Evolutionary conservation across 805 yeast species (phyloP).

Genomic region (Saturnispora besseyi): DNA sequence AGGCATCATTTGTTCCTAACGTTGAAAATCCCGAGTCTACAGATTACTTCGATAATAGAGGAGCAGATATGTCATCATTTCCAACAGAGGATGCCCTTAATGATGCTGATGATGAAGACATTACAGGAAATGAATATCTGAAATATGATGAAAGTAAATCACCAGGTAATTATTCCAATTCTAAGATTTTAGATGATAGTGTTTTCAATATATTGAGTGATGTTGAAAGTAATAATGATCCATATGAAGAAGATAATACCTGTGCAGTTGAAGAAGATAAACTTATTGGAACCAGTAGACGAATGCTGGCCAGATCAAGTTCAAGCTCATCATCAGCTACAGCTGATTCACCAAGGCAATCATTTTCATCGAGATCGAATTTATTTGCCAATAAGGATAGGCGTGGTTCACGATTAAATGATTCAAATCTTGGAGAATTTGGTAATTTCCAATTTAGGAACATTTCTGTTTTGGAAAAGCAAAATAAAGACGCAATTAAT

Average conservation of each 20-base stretch:
- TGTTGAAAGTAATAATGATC: constrained; percentile 2
- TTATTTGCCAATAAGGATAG: constrained; percentile 52
- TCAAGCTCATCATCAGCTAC: constrained; percentile 20
- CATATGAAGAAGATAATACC: neutral
- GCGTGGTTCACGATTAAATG: constrained; percentile 55
- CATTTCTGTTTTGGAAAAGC: constrained; percentile 81
- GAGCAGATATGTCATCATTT: constrained; percentile 66
- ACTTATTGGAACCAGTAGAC: neutral
- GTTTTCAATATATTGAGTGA: constrained; percentile 5
- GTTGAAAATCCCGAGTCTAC: constrained; percentile 77
- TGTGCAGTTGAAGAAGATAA: constrained; percentile 1
- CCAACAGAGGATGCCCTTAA: constrained; percentile 25
- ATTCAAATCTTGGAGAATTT: constrained; percentile 63
- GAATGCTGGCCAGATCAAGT: constrained; percentile 5
- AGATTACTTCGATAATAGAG: constrained; percentile 84
- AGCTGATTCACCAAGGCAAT: constrained; percentile 22
- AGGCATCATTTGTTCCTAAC: constrained; percentile 77
- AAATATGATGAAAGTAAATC: constrained; percentile 13
- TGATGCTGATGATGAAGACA: constrained; percentile 18
- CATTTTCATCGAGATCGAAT: constrained; percentile 19
- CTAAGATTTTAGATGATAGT: neutral
- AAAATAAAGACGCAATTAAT: constrained; percentile 86
- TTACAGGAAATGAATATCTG: constrained; percentile 18
- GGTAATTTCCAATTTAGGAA: constrained; percentile 91
- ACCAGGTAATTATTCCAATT: neutral